Percentiles rank a stretch among this genome's conserved stretches.
Evolutionary conservation across 305 asterid genomes (phyloP).

Genomic region (Salvia sclarea): DNA sequence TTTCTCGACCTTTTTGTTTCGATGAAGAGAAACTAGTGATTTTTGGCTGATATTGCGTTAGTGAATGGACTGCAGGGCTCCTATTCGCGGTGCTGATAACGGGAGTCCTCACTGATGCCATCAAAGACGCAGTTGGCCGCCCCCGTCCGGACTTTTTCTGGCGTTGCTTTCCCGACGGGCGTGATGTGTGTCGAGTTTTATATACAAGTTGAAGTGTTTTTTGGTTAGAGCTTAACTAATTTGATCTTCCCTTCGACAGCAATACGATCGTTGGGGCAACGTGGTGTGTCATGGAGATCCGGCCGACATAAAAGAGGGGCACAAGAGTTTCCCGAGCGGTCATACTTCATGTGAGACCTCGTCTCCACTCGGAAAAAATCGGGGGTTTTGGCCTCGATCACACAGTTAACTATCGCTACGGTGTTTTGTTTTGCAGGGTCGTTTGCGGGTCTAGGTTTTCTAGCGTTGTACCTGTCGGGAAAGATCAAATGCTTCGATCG

Average conservation of each 20-base stretch:
- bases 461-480: constrained; percentile 68
- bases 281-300: constrained; percentile 69
- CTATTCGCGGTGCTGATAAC: constrained; percentile 71
- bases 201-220: neutral
- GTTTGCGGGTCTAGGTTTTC: constrained; percentile 84
- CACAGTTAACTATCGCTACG: too few relatives aligned
- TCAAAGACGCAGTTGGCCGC: constrained; percentile 80
- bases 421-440: constrained; percentile 93
- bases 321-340: constrained; percentile 91
- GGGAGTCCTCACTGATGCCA: constrained; percentile 71
- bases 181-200: constrained; percentile 42
- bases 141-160: constrained; percentile 85
- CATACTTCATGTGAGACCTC: constrained; percentile 66
- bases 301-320: constrained; percentile 76
- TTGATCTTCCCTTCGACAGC: constrained; percentile 35
- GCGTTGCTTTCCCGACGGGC: constrained; percentile 92
- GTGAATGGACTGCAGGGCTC: constrained; percentile 53
- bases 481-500: constrained; percentile 76
- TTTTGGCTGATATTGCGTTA: constrained; percentile 3
- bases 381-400: neutral
- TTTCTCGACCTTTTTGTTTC: too few relatives aligned
- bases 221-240: too few relatives aligned
- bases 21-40: neutral
- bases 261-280: constrained; percentile 60
- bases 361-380: neutral